Conservation (phyloP, 1,139 yeast genomes). For the Kodamaea arcana region DNA sequence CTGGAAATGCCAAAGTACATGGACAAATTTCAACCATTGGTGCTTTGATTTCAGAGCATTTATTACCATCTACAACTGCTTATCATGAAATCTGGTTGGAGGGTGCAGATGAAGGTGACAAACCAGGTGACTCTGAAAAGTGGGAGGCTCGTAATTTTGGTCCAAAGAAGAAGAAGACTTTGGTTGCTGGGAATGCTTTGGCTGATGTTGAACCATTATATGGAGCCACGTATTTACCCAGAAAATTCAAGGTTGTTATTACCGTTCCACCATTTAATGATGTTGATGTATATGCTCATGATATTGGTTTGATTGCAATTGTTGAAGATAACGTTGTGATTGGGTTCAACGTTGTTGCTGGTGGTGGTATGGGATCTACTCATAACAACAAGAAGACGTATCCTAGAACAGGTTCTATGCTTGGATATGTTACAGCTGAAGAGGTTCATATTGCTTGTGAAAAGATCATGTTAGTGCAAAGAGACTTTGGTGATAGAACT, state of each 20-base stretch:
- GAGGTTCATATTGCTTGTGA: constrained; percentile 79
- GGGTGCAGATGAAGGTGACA: constrained; percentile 75
- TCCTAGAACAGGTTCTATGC: constrained; percentile 87
- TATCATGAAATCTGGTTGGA: constrained; percentile 96
- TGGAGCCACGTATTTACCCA: constrained; percentile 84
- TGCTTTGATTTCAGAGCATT: constrained; percentile 66
- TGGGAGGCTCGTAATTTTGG: constrained; percentile 75
- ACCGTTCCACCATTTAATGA: constrained; percentile 97
- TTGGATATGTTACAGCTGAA: constrained; percentile 71
- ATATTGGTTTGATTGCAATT: constrained; percentile 88
- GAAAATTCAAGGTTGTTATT: constrained; percentile 93
- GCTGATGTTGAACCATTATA: constrained; percentile 85
- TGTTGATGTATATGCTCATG: constrained; percentile 95
- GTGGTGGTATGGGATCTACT: constrained; percentile 99
- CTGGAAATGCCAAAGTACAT: constrained; percentile 80
- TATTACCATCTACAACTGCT: constrained; percentile 89
- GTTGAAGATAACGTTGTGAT: constrained; percentile 59
- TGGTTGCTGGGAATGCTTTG: constrained; percentile 83
- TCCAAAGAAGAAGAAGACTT: constrained; percentile 73
- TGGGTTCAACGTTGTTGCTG: constrained; percentile 87
- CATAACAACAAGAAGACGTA: constrained; percentile 96
- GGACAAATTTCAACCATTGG: constrained; percentile 66
- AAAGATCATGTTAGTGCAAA: constrained; percentile 88
- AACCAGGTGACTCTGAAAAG: constrained; percentile 60
- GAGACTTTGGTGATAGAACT: constrained; percentile 92